These are phyloP conservation scores for Boletus reticuloceps DNA, from an alignment of 768 basidiomycete species.

Conservation along the genomic window DNA sequence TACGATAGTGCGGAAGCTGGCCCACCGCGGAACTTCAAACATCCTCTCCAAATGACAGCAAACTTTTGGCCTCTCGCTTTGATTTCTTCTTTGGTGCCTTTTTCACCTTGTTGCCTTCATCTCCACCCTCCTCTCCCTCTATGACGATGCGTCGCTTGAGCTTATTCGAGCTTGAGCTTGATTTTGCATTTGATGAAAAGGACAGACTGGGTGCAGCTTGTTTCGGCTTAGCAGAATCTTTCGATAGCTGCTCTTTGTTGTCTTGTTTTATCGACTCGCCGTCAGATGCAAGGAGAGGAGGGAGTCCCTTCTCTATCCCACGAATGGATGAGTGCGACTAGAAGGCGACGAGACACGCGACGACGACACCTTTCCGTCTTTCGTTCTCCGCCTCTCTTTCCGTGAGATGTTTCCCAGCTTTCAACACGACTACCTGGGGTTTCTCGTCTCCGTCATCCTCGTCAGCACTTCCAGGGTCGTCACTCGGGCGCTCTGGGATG, in stretches of 20 bases:
- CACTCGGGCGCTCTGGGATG: conserved; percentile 64
- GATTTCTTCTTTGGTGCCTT: conserved; percentile 50
- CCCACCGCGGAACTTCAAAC: conserved; percentile 16
- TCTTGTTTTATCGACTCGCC: conserved; percentile 28
- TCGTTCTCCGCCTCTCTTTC: conserved; percentile 77
- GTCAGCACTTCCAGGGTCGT: conserved; percentile 70
- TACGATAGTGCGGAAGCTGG: not conserved
- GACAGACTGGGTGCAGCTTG: conserved; percentile 29
- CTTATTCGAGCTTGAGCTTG: conserved; percentile 24
- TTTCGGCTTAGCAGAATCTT: conserved; percentile 24
- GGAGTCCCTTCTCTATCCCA: conserved; percentile 55
- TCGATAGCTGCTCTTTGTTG: conserved; percentile 18
- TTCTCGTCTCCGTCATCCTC: conserved; percentile 75
- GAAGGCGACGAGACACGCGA: not conserved
- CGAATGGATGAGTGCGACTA: conserved; percentile 1
- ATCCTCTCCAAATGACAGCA: conserved; percentile 37
- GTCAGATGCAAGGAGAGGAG: conserved; percentile 46
- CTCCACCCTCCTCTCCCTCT: conserved; percentile 30
- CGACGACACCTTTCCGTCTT: conserved; percentile 59
- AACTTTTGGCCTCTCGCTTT: conserved; percentile 44
- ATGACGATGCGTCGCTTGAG: conserved; percentile 37
- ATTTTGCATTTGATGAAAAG: conserved; percentile 36
- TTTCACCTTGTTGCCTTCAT: conserved; percentile 19
- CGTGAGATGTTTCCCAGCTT: conserved; percentile 83
- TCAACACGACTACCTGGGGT: conserved; percentile 87